These are phyloP conservation scores for Lecanicillium sp. DNA, from an alignment of 2,329 filamentous ascomycete species.

Conservation along the genomic window DNA sequence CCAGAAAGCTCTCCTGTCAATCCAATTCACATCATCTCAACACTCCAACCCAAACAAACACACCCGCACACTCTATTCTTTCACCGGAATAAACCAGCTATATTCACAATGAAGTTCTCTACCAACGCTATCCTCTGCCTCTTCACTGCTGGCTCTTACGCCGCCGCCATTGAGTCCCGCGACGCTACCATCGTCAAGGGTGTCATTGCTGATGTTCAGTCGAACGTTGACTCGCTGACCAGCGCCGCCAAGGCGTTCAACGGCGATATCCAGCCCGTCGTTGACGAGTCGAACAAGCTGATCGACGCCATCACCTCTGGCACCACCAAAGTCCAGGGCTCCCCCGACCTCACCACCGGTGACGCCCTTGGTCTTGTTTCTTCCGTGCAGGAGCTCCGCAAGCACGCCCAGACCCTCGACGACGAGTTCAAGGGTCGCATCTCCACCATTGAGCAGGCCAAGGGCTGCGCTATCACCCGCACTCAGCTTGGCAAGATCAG, in stretches of 20 bases:
- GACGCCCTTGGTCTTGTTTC: slow-evolving; percentile 16
- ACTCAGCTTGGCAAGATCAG: slow-evolving; percentile 18
- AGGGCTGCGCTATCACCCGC: slow-evolving; percentile 20
- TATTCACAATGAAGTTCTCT: slow-evolving; percentile 19
- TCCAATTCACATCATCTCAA: neutral
- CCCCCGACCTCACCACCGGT: slow-evolving; percentile 16
- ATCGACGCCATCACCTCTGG: slow-evolving; percentile 1
- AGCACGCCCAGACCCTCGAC: slow-evolving; percentile 18
- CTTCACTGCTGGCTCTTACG: slow-evolving; percentile 16
- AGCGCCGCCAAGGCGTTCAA: neutral
- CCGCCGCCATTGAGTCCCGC: slow-evolving; percentile 15
- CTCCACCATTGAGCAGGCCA: slow-evolving; percentile 20
- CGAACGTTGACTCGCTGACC: neutral
- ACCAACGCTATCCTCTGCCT: slow-evolving; percentile 15
- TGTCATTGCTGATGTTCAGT: slow-evolving; percentile 16
- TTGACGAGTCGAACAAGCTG: neutral
- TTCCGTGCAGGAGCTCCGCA: slow-evolving; percentile 18
- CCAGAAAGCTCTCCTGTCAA: no score
- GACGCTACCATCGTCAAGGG: slow-evolving; percentile 16
- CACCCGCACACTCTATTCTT: slow-evolving; percentile 1
- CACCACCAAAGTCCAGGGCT: slow-evolving; percentile 14
- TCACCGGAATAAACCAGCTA: no score
- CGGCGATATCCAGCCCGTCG: neutral
- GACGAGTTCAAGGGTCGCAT: slow-evolving; percentile 21
- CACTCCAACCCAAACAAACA: neutral